Base-by-base conservation (phyloP, 129 eudicot genomes). In the Gnaphalium uliginosum region DNA sequence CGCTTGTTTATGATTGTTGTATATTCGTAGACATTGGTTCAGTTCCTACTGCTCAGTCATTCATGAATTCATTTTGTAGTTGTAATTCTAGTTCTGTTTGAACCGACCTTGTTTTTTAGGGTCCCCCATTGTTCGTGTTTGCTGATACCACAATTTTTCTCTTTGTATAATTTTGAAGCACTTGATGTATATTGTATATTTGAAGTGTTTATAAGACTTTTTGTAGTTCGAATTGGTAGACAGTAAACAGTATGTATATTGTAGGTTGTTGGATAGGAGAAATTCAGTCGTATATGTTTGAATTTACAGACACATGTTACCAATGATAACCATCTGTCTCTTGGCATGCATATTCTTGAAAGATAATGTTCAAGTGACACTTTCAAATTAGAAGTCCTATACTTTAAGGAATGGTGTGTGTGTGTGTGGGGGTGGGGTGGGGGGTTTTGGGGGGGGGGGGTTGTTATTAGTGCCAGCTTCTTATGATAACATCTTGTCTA, bases 121-220 rank as follows among this genome's bases (percentile, higher is more conserved):
- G 69, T 21, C 3, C 54, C 30, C 54, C 37, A 5, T 59, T n/a
- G 21, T 54, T 15, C 18, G 37, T 24, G 39, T 48, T 65, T 51
- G 13, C 19, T 75, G 64, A 35, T 76, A 19, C 30, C 15, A 21
- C 4, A 13, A 13, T 57, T 58, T 54, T 27, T 4, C 46, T 29
- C 32, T 26, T 57, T 57, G 67, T 68, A 51, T 60, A 8, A 21
- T 14, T 59, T 56, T 77, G 32, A n/a, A 77, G 68, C n/a, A 10
- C 29, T 54, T 35, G 60, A 68, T 35, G 22, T 27, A 10, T 39
- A 39, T 14, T 39, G 46, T 39, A 10, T 39, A 39, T 39, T 39
- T 39, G 14, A 39, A 10, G 46, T 39, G 19, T 54, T 39, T 18
- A 4, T 9, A 21, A 35, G 24, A 56, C n/a, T 18, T 58, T 69